These are phyloP conservation scores for Talaromyces sp. DNA, from an alignment of 2,329 filamentous ascomycete species.

Conservation along the genomic window DNA sequence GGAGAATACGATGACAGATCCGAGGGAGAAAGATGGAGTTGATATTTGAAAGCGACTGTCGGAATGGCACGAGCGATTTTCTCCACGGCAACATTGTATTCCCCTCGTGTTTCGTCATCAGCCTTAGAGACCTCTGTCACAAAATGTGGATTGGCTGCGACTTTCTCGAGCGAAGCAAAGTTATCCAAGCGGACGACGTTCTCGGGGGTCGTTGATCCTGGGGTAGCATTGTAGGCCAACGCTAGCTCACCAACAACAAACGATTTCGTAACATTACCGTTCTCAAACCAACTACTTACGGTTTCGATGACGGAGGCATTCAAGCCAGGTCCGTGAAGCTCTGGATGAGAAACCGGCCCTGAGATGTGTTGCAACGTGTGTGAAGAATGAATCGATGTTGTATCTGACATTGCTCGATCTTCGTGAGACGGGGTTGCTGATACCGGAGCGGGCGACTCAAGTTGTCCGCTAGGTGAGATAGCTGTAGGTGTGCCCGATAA, in stretches of 20 bases:
- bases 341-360: slow-evolving; percentile 70
- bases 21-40: slow-evolving; percentile 65
- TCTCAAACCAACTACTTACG: slow-evolving; percentile 77
- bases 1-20: slow-evolving; percentile 60
- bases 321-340: slow-evolving; percentile 71
- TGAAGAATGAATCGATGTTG: slow-evolving; percentile 83
- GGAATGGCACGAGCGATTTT: slow-evolving; percentile 61
- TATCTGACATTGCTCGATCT: slow-evolving; percentile 71
- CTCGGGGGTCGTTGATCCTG: slow-evolving; percentile 32
- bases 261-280: slow-evolving; percentile 63
- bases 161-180: slow-evolving; percentile 79
- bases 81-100: slow-evolving; percentile 71
- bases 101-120: slow-evolving; percentile 61
- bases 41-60: slow-evolving; percentile 85
- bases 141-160: slow-evolving; percentile 90
- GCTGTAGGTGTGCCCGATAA: background rate
- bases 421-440: slow-evolving; percentile 49
- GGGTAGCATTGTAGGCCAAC: slow-evolving; percentile 63
- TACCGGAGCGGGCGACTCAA: slow-evolving; percentile 23
- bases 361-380: slow-evolving; percentile 68
- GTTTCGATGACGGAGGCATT: slow-evolving; percentile 89
- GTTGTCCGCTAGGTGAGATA: slow-evolving; percentile 3
- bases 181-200: slow-evolving; percentile 78
- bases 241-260: slow-evolving; percentile 85
- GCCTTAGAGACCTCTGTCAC: slow-evolving; percentile 57